phyloP scores from a whole-genome alignment of 805 yeast species.

The Lipomyces anomalus region DNA sequence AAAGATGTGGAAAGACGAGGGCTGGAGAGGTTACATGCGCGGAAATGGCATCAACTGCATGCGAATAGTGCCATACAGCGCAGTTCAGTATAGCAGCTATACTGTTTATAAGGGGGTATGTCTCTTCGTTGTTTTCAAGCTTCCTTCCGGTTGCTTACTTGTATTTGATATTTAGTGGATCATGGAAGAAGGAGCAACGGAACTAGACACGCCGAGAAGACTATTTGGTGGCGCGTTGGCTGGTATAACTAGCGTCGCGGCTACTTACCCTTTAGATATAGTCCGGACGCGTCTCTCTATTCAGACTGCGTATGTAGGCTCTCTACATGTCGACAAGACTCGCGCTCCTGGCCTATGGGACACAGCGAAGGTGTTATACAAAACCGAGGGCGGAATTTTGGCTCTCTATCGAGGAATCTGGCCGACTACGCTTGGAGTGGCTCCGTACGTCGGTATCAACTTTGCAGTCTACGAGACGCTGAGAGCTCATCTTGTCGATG shows the following conservation, averaged over 20 bases:
- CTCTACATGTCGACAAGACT: slow-evolving; percentile 19
- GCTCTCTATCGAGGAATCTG: slow-evolving; percentile 79
- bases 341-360: slow-evolving; percentile 57
- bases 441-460: slow-evolving; percentile 91
- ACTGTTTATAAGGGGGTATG: slow-evolving; percentile 50
- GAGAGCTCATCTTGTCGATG: slow-evolving; percentile 48
- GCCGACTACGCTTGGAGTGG: slow-evolving; percentile 92
- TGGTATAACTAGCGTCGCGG: slow-evolving; percentile 71
- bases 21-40: slow-evolving; percentile 80
- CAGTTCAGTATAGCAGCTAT: slow-evolving; percentile 86
- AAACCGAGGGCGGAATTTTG: slow-evolving; percentile 70
- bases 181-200: slow-evolving; percentile 27
- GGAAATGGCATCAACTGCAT: slow-evolving; percentile 90
- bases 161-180: slow-evolving; percentile 4
- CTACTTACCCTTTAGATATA: slow-evolving; percentile 87
- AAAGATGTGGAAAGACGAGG: slow-evolving; percentile 84
- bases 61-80: slow-evolving; percentile 87
- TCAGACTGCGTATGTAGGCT: slow-evolving; percentile 65
- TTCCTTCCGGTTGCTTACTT: background rate
- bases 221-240: slow-evolving; percentile 73
- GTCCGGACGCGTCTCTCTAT: slow-evolving; percentile 84
- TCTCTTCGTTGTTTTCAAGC: slow-evolving; percentile 13
- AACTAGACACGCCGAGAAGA: slow-evolving; percentile 52
- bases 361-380: slow-evolving; percentile 54
- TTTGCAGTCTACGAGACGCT: slow-evolving; percentile 83